Evolutionary conservation across 225 moss, liverwort and hornwort species (phyloP), one percentile per base, ranked within the genome.

Genomic region (Physcomitrium patens): DNA sequence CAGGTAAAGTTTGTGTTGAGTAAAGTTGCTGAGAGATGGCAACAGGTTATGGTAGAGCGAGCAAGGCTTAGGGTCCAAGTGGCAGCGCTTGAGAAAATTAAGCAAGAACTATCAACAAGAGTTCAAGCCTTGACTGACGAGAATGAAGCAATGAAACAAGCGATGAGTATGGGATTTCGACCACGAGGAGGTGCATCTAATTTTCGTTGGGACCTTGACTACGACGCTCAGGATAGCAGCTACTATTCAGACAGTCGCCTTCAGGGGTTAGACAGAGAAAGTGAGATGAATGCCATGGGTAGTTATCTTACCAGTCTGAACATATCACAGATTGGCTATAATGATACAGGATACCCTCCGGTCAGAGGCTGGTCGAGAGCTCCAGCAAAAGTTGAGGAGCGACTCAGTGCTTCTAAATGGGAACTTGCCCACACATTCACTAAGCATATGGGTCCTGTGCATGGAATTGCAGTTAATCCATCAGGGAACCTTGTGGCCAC

Each of bases 401-500:
- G 93, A 27, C 85, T 99, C 41, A 89, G 87, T 31, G 97, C 97
- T 55, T 85, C 93, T 41, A 95, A 95, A 78, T 99, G 97, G 97
- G 97, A 99, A 77, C 93, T 99, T 65, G 86, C 87, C 31, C 90
- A 90, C 73, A 99, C 93, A 8, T 99, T 99, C 63, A 81, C 97
- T 8, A 91, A 85, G 95, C 97, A 99, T 78, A 87, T 91, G 72
- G 95, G 97, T 76, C 97, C 97, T 79, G 97, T 99, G 56, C 97
- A 99, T 79, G 97, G 97, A 28, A 95, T 99, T 64, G 97, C 97
- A 50, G 97, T 99, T 18, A 99, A 91, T 63, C 97, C 97, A 10
- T 91, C 85, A 37, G 97, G 97, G 24, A 97, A 94, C 77, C 83
- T 99, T 63, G 97, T 99, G 73, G 97, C 97, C n/a, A 99, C 97